These are phyloP conservation scores for Lactarius trivialis DNA, from an alignment of 768 basidiomycete species.

Conservation along the genomic window DNA sequence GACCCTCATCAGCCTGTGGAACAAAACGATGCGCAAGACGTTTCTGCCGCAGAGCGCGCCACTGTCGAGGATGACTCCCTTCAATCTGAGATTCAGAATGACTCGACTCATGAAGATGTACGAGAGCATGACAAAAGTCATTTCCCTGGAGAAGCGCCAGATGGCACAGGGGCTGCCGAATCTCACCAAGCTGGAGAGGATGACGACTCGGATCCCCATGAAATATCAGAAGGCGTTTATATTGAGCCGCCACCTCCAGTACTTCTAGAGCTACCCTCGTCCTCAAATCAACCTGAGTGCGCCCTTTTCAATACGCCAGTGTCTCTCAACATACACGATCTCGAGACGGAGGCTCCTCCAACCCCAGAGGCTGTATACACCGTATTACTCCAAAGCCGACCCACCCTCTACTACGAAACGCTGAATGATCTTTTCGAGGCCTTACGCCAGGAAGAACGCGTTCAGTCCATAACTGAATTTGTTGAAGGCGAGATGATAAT, in stretches of 20 bases:
- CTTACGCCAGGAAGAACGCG: slow-evolving; percentile 53
- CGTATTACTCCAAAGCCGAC: slow-evolving; percentile 55
- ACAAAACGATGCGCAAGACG: neutral
- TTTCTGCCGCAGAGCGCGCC: neutral
- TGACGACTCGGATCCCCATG: slow-evolving; percentile 15
- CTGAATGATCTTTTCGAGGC: slow-evolving; percentile 64
- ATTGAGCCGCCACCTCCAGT: slow-evolving; percentile 73
- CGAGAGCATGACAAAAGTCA: neutral
- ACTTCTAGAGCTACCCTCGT: slow-evolving; percentile 40
- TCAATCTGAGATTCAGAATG: neutral
- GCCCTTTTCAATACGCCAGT: slow-evolving; percentile 22
- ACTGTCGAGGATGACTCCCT: neutral
- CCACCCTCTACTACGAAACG: slow-evolving; percentile 74
- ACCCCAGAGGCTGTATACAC: slow-evolving; percentile 25
- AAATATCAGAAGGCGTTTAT: slow-evolving; percentile 44
- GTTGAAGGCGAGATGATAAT: slow-evolving; percentile 58
- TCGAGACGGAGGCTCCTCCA: slow-evolving; percentile 12
- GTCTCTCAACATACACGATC: slow-evolving; percentile 8
- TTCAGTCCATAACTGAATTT: slow-evolving; percentile 42
- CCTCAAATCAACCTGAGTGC: slow-evolving; percentile 34
- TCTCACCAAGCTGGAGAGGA: slow-evolving; percentile 2
- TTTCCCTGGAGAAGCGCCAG: neutral
- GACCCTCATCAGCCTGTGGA: neutral
- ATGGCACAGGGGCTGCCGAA: neutral
- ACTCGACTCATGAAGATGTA: neutral